Base-by-base conservation (phyloP, 352 stramenopile genomes). In the Phytophthora aleatoria region DNA sequence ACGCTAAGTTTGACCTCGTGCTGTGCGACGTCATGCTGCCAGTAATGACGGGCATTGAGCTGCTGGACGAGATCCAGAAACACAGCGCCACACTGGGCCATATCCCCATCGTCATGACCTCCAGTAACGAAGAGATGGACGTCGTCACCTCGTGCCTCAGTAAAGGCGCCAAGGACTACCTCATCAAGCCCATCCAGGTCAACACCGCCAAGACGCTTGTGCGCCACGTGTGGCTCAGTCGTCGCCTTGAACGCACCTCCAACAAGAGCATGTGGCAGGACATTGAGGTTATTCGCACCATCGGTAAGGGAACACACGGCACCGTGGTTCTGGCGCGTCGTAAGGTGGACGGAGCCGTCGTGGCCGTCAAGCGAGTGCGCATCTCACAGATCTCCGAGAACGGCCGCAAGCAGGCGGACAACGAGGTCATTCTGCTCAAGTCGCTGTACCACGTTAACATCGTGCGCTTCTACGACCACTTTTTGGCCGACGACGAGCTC, bases 361-460 rank as follows among this genome's bases (percentile, higher is more conserved):
- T 96, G 8, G 87, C 84, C 5, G 83, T 96, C 38, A 96, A 96
- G 75, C 87, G 86, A 52, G 86, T 96, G 30, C 84, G 81, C 8
- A 83, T 85, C 55, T 89, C 83, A 27, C 71, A 88, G 52, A 91
- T 94, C 64, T 93, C 74, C 26, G 87, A 94, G 57, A 96, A 88
- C 57, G 82, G 85, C 39, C 83, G 84, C 45, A 96, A 94, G 68
- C 87, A 94, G 55, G 87, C 87, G 5, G 85, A 96, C 63, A 96
- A 96, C 54, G 87, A 96, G 71, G 87, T 96, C 1, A 94, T 94
- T 60, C 57, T 96, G 64, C 84, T 96, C 49, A 94, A 96, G 63
- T 94, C 86, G 57, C 73, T 96, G 31, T 94, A 94, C 71, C 88
- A 96, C 67, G 85, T 95, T 27, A 96, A 96, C 56, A 95, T 96